Conservation (phyloP, 2,329 filamentous ascomycete genomes). For the Aspergillus jensenii region DNA sequence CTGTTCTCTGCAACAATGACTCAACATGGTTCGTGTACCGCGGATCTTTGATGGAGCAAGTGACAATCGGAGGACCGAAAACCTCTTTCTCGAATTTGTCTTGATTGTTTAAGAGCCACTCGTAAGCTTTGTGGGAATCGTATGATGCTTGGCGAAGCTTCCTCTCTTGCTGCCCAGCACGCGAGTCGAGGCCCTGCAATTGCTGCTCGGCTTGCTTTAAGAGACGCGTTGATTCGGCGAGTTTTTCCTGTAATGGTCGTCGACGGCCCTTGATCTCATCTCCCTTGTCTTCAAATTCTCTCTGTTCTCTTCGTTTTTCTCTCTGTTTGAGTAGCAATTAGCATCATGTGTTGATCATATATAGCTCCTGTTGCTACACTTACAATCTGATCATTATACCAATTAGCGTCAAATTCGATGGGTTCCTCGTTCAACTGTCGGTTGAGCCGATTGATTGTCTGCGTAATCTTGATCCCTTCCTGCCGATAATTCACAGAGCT, state of each 20-base stretch:
- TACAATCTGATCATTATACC: slow-evolving; percentile 73
- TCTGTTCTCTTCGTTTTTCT: slow-evolving; percentile 49
- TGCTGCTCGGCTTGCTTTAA: slow-evolving; percentile 48
- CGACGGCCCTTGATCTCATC: slow-evolving; percentile 41
- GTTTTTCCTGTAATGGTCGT: slow-evolving; percentile 29
- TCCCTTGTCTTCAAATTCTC: slow-evolving; percentile 42
- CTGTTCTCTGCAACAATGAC: slow-evolving; percentile 52
- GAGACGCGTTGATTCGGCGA: slow-evolving; percentile 36
- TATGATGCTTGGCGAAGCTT: slow-evolving; percentile 61
- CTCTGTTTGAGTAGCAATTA: slow-evolving; percentile 45
- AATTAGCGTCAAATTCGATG: slow-evolving; percentile 65
- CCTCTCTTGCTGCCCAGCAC: slow-evolving; percentile 70
- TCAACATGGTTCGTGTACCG: slow-evolving; percentile 65
- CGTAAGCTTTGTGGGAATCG: slow-evolving; percentile 71
- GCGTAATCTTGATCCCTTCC: slow-evolving; percentile 52
- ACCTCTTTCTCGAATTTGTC: slow-evolving; percentile 71
- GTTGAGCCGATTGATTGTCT: slow-evolving; percentile 63
- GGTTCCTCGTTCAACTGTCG: slow-evolving; percentile 62
- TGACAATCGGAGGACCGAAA: slow-evolving; percentile 77
- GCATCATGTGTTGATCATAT: slow-evolving; percentile 20
- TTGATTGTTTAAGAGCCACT: slow-evolving; percentile 76
- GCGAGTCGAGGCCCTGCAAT: slow-evolving; percentile 65
- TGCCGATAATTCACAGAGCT: slow-evolving; percentile 52
- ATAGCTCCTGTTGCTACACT: slow-evolving; percentile 31
- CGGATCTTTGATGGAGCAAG: slow-evolving; percentile 74